A percentile compares a stretch with the other conserved stretches of the same genome.
These are phyloP conservation scores for Blakeslea trispora DNA, from an alignment of 371 early-diverging fungal species.

Conservation along the genomic window DNA sequence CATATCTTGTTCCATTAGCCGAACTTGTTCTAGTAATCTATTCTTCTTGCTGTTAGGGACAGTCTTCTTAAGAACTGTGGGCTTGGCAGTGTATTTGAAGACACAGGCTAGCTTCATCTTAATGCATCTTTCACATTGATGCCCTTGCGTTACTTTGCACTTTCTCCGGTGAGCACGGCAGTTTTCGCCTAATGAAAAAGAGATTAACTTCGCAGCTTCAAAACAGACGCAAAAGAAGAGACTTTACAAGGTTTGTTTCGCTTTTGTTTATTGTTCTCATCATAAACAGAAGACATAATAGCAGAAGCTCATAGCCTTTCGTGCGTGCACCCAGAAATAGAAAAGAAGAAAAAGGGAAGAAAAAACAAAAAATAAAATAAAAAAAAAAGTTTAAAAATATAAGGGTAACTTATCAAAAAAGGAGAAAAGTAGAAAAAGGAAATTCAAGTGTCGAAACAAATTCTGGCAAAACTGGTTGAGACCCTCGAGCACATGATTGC, in stretches of 20 bases:
- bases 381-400: constrained; percentile 4
- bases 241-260: constrained; percentile 46
- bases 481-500: no score
- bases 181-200: constrained; percentile 38
- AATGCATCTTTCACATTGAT: constrained; percentile 42
- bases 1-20: constrained; percentile 34
- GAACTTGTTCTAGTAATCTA: constrained; percentile 36
- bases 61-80: constrained; percentile 33
- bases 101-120: constrained; percentile 42
- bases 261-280: constrained; percentile 34
- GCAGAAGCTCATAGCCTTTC: constrained; percentile 3
- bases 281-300: constrained; percentile 19
- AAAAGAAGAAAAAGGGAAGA: constrained; percentile 4
- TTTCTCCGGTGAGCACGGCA: constrained; percentile 52
- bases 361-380: neutral
- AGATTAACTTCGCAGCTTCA: neutral
- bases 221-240: constrained; percentile 6
- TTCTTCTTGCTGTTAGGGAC: constrained; percentile 38
- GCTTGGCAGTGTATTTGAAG: constrained; percentile 41
- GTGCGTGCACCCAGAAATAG: neutral
- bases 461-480: neutral
- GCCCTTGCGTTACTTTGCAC: constrained; percentile 37
- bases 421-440: neutral
- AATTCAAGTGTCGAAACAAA: neutral
- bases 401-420: neutral